Percentiles rank a stretch among this genome's conserved stretches.
Conservation (phyloP, 192 early-diverging fungal species). For the Coemansia sp. region DNA sequence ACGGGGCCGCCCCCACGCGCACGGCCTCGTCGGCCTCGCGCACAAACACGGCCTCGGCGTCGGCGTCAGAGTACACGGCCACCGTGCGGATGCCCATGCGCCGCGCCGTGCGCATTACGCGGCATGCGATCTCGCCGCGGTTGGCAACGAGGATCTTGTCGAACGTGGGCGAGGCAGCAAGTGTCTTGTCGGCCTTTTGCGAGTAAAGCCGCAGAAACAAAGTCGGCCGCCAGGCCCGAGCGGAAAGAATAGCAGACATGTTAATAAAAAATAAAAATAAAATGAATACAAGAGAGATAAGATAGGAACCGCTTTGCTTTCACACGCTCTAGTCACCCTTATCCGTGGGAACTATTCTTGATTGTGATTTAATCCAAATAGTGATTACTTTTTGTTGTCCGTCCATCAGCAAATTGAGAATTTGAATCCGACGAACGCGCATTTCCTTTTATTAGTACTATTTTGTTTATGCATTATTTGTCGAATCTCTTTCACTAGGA, state of each 20-base stretch:
- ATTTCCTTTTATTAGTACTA: too few relatives aligned
- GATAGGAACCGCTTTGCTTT: background rate
- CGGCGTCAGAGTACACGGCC: slow-evolving; percentile 91
- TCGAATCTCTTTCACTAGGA: too few relatives aligned
- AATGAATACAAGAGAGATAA: background rate
- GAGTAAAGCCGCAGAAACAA: background rate
- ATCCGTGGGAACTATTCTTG: background rate
- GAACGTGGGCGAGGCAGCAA: slow-evolving; percentile 64
- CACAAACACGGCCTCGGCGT: slow-evolving; percentile 86
- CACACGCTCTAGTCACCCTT: background rate
- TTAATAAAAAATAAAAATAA: too few relatives aligned
- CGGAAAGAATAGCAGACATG: background rate
- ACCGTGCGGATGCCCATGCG: slow-evolving; percentile 96
- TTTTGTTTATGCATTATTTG: too few relatives aligned
- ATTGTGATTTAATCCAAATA: background rate
- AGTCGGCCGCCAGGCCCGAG: background rate
- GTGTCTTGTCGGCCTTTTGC: background rate
- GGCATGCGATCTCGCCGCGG: slow-evolving; percentile 94
- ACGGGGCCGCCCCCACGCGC: slow-evolving; percentile 77
- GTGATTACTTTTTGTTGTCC: too few relatives aligned
- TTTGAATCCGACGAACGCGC: too few relatives aligned
- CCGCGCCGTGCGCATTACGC: slow-evolving; percentile 88
- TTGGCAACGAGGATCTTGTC: slow-evolving; percentile 95
- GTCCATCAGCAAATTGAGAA: too few relatives aligned
- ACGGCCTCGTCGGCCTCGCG: slow-evolving; percentile 87